phyloP scores from a whole-genome alignment of 2,329 filamentous ascomycete species.

The Sarocladium strictum region DNA sequence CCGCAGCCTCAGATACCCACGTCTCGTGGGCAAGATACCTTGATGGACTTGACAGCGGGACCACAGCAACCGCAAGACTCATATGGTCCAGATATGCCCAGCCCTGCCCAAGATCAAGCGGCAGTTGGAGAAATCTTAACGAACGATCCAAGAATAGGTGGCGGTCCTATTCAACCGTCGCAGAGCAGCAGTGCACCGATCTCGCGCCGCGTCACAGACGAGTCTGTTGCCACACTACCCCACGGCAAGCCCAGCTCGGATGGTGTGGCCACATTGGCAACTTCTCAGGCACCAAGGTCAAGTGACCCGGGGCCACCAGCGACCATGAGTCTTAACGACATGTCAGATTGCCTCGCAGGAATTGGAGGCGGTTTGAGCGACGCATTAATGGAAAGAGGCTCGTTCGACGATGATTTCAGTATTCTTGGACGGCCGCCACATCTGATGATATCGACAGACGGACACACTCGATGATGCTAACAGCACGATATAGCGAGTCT shows the following conservation, averaged over 20 bases:
- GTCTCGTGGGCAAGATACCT: not conserved
- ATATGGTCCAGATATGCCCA: not conserved
- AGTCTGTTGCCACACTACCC: not conserved
- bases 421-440: not conserved
- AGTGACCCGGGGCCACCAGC: not conserved
- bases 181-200: not conserved
- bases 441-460: slow-evolving; percentile 12
- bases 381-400: not conserved
- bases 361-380: slow-evolving; percentile 1
- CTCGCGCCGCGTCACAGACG: not conserved
- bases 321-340: not conserved
- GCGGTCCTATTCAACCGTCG: not conserved
- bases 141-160: not conserved
- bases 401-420: slow-evolving; percentile 3
- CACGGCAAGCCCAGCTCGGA: not conserved
- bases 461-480: slow-evolving; percentile 2
- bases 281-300: not conserved
- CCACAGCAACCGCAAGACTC: not conserved
- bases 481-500: not conserved
- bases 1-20: not conserved
- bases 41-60: not conserved
- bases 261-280: not conserved
- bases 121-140: not conserved
- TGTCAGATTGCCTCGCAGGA: not conserved
- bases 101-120: no score